Base-by-base conservation (phyloP, 768 basidiomycete genomes). In the Suillus plorans region DNA sequence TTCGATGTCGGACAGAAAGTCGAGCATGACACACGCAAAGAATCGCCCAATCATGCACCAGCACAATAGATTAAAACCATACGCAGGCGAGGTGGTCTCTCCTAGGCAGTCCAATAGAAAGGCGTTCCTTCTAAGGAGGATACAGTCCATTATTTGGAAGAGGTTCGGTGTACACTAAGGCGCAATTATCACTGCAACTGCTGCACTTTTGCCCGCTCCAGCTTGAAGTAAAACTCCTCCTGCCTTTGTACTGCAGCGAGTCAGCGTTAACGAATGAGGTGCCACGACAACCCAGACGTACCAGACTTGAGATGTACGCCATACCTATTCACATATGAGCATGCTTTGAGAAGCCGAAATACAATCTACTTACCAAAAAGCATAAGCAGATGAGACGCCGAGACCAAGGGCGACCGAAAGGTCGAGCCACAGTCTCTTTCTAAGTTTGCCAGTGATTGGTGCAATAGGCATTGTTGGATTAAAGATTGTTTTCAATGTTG, bases 361-460 rank as follows among this genome's bases (percentile, higher is more conserved):
- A 13, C 9, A 52, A 18, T 13, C 45, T 55, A 84, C 91, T 69
- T 66, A 95, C 95, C 95, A 97, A 81, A 85, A 97, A 3, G 85
- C 84, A 72, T 94, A 96, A 39, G 86, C 94, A 13, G 84, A 81
- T 57, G 86, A 81, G 62, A 89, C 68, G 34, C 94, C 95, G 60
- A 97, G 85, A 69, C 92, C 94, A 52, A 96, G 74, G 45, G 86
- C 85, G 71, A 86, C 81, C 56, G 86, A 82, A 67, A 97, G 70
- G 75, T 97, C 95, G 67, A 94, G 86, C 87, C 92, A 92, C 79
- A 96, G 87, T 72, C 88, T 84, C 80, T 96, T 97, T 81, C 95
- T 91, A 80, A 96, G 91, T 81, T 87, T 94, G 76, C 95, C 95
- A 60, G 91, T 91, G 78, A 97, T 95, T 70, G 95, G 94, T 67